Base-by-base conservation (phyloP, 352 stramenopile genomes). In the Phytophthora brassicae region DNA sequence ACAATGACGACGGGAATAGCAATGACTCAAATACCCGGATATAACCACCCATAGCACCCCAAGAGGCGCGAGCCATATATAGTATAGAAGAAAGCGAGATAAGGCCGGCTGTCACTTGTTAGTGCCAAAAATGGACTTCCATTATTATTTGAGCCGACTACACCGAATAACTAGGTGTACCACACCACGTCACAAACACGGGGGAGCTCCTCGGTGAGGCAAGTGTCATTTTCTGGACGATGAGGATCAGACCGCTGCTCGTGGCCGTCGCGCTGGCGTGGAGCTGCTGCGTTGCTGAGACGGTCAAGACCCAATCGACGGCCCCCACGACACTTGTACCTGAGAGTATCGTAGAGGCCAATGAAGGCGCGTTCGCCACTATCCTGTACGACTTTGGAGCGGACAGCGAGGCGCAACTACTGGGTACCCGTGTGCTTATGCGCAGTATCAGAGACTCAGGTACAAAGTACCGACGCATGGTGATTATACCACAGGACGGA, bases 401-500 rank as follows among this genome's bases (percentile, higher is more conserved):
- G 49, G 80, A 90, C 55, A 86, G 74, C 66, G 78, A 86, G 46
- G 71, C 67, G 38, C 61, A 88, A 58, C 55, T 90, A 38, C 74
- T 90, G 36, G 78, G 77, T 26, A 86, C 79, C 38, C 77, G 80
- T 46, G 80, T 90, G 62, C 72, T 90, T 36, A 88, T 88, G 74
- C 74, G 75, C 9, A 84, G 77, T 29, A 87, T 87, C 48, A 77
- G 77, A n/a, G 77, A 86, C 46, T 88, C 77, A 19, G 63, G 84
- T 17, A 88, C 83, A 41, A 75, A 75, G 54, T 92, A 85, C 56
- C 79, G 83, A 19, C 74, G 75, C 26, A 72, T 92, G 57, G 78
- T 92, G 60, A 78, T 92, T 41, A 80, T 89, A 4, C 81, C 84
- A 14, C 65, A 84, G 45, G 84, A 92, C 64, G 81, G 81, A 20